Percentiles rank a stretch among this genome's conserved stretches.
Evolutionary conservation across 2,329 filamentous ascomycete species (phyloP).

Genomic region (Xylaria hypoxylon): DNA sequence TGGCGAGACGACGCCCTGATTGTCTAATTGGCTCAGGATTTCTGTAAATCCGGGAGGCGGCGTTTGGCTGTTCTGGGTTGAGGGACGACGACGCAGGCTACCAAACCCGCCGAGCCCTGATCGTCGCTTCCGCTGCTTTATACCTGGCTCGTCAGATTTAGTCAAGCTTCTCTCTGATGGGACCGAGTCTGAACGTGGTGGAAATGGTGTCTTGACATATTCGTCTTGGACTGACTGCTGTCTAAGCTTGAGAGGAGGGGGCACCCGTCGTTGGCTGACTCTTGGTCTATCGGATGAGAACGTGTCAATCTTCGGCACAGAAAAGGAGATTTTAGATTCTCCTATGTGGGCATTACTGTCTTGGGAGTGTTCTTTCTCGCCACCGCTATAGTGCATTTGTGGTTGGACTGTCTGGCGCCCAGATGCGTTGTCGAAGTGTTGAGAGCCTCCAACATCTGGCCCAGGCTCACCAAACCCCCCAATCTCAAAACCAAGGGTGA

Average conservation of each 20-base stretch:
- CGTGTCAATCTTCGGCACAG: constrained; percentile 26
- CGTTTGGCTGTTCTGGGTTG: constrained; percentile 24
- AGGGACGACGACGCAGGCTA: constrained; percentile 23
- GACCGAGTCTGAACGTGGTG: constrained; percentile 22
- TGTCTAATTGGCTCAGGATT: constrained; percentile 32
- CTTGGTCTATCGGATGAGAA: constrained; percentile 40
- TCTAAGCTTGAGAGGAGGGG: constrained; percentile 44
- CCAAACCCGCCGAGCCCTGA: constrained; percentile 37
- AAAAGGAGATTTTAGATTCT: constrained; percentile 39
- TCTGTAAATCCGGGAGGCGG: constrained; percentile 33
- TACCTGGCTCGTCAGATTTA: constrained; percentile 16
- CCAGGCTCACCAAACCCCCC: constrained; percentile 40
- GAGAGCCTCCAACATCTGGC: constrained; percentile 29
- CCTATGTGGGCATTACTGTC: not conserved
- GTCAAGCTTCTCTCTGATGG: constrained; percentile 31
- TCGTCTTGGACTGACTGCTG: constrained; percentile 37
- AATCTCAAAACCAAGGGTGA: constrained; percentile 29
- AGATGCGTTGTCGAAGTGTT: constrained; percentile 5
- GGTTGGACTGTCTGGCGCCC: constrained; percentile 20
- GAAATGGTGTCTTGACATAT: constrained; percentile 46
- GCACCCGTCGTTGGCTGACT: constrained; percentile 24
- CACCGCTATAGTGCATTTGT: not conserved
- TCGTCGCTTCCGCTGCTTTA: constrained; percentile 36
- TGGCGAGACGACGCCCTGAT: constrained; percentile 28
- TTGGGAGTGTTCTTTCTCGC: not conserved